Conservation (phyloP, 2,329 filamentous ascomycete genomes). For the Neofusicoccum umdonicola region DNA sequence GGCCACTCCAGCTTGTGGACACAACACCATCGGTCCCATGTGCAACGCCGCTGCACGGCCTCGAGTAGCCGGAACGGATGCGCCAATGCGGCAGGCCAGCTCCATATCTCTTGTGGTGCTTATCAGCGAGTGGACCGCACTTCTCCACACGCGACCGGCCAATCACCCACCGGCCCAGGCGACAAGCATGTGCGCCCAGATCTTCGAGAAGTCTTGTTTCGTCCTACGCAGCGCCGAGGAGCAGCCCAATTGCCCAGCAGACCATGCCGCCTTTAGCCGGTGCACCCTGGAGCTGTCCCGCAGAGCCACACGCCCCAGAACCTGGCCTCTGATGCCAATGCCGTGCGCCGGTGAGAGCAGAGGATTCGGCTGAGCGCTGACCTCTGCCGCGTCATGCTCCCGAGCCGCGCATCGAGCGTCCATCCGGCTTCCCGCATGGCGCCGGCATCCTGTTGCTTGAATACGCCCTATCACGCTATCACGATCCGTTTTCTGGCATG, state of each 20-base stretch:
- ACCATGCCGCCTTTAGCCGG: neutral
- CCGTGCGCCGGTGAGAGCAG: no score
- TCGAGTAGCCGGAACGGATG: no score
- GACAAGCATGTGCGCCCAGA: neutral
- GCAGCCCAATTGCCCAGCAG: neutral
- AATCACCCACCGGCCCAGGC: neutral
- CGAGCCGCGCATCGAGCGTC: neutral
- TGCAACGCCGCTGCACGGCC: no score
- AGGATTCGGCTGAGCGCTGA: neutral
- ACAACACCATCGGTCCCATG: no score
- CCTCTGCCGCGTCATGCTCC: neutral
- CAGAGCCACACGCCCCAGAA: no score
- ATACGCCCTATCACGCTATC: neutral
- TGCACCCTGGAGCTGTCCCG: neutral
- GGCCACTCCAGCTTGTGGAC: no score
- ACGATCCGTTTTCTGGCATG: neutral
- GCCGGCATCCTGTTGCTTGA: neutral
- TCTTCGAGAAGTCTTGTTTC: neutral
- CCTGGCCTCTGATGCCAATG: no score
- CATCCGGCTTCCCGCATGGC: neutral
- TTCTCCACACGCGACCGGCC: neutral
- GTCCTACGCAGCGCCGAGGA: neutral
- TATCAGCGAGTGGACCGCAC: neutral
- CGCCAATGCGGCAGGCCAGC: no score
- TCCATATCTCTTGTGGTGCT: neutral